Percentiles rank a stretch among this genome's conserved stretches.
Conservation (phyloP, 129 eudicot species). For the Solidago caesia region DNA sequence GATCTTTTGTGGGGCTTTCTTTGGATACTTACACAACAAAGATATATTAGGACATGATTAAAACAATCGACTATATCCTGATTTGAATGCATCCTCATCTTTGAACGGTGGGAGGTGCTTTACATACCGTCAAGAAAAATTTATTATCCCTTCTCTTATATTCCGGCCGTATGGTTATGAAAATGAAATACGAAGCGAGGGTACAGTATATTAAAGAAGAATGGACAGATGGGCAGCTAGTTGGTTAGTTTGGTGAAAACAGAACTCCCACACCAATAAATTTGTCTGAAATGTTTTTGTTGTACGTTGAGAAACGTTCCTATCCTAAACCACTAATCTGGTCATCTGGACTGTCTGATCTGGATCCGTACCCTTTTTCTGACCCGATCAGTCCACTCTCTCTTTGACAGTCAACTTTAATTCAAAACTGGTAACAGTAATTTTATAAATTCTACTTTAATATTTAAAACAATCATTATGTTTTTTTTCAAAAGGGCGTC, state of each 20-base stretch:
- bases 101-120: too few relatives aligned
- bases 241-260: conserved; percentile 20
- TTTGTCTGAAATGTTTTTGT: conserved; percentile 14
- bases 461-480: too few relatives aligned
- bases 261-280: conserved; percentile 24
- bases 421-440: conserved; percentile 21
- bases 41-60: too few relatives aligned
- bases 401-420: conserved; percentile 22
- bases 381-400: conserved; percentile 19
- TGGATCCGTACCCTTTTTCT: conserved; percentile 28
- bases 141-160: too few relatives aligned
- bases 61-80: too few relatives aligned
- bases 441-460: not conserved
- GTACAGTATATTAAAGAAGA: not conserved
- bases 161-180: too few relatives aligned
- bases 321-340: conserved; percentile 20
- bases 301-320: conserved; percentile 15
- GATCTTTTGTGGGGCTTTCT: too few relatives aligned
- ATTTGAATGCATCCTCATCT: too few relatives aligned
- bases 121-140: too few relatives aligned
- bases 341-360: conserved; percentile 24
- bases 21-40: too few relatives aligned
- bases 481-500: too few relatives aligned
- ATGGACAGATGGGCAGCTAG: conserved; percentile 1
- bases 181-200: not conserved